phyloP scores from a whole-genome alignment of 805 yeast species.

The Lipomyces sp. region DNA sequence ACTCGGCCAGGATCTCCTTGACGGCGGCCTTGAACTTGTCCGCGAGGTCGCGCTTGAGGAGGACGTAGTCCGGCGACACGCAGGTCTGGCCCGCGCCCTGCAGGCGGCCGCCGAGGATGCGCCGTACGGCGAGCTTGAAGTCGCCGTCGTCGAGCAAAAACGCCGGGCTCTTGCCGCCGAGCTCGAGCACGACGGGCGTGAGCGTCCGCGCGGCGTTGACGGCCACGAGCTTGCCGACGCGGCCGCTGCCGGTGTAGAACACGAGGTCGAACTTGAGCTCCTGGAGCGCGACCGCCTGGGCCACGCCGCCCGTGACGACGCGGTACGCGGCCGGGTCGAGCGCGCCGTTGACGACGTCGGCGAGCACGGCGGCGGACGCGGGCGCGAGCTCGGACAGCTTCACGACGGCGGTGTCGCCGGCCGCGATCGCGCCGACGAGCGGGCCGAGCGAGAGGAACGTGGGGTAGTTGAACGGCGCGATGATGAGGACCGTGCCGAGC shows the following conservation, averaged over 20 bases:
- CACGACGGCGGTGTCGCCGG: conserved; percentile 75
- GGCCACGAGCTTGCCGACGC: conserved; percentile 74
- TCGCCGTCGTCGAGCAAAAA: conserved; percentile 56
- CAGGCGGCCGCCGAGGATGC: conserved; percentile 76
- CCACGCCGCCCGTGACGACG: conserved; percentile 69
- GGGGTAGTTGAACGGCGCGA: conserved; percentile 83
- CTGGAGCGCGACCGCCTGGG: conserved; percentile 59
- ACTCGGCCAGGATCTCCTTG: conserved; percentile 42
- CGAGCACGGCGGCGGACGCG: conserved; percentile 52
- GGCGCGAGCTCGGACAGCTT: conserved; percentile 78
- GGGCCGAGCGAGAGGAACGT: conserved; percentile 60
- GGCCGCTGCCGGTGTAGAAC: conserved; percentile 76
- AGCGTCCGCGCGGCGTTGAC: conserved; percentile 78
- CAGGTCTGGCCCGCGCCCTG: conserved; percentile 88
- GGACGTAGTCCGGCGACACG: conserved; percentile 78
- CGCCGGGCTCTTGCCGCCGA: conserved; percentile 94
- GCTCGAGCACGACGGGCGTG: conserved; percentile 76
- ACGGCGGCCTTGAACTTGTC: conserved; percentile 48
- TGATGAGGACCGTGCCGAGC: conserved; percentile 65
- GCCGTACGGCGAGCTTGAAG: conserved; percentile 46
- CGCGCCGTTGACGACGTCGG: conserved; percentile 51
- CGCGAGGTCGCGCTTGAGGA: conserved; percentile 41
- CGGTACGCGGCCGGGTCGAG: conserved; percentile 56
- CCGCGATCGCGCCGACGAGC: conserved; percentile 74
- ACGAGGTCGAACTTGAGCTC: conserved; percentile 73